These are phyloP conservation scores for Byssothecium circinans DNA, from an alignment of 2,329 filamentous ascomycete genomes.

Conservation along the genomic window DNA sequence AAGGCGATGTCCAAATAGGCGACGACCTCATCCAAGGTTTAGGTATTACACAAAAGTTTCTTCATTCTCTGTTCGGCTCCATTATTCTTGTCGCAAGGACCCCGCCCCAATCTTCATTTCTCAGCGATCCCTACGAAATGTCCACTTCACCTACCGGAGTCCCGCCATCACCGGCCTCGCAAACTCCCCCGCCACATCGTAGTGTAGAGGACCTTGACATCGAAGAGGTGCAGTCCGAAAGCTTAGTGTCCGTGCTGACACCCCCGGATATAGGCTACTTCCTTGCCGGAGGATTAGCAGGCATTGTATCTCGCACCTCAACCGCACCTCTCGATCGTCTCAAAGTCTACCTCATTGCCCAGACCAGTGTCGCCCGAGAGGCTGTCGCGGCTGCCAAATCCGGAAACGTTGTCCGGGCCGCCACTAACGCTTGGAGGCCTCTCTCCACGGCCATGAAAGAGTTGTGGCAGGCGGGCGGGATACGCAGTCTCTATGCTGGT, in stretches of 20 bases:
- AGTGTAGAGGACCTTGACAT: slow-evolving; percentile 28
- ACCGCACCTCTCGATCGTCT: slow-evolving; percentile 95
- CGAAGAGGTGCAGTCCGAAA: slow-evolving; percentile 29
- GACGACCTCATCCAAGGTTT: slow-evolving; percentile 89
- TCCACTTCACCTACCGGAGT: slow-evolving; percentile 23
- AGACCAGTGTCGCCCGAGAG: slow-evolving; percentile 66
- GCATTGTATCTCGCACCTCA: slow-evolving; percentile 90
- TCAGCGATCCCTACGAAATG: slow-evolving; percentile 25
- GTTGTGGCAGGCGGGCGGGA: slow-evolving; percentile 81
- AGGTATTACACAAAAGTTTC: slow-evolving; percentile 76
- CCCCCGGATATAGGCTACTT: slow-evolving; percentile 98
- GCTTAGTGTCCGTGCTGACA: slow-evolving; percentile 54
- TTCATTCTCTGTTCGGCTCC: slow-evolving; percentile 76
- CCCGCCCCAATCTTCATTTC: slow-evolving; percentile 43
- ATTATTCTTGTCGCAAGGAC: slow-evolving; percentile 66
- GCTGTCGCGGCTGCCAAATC: slow-evolving; percentile 68
- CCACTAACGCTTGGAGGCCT: slow-evolving; percentile 68
- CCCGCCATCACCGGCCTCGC: slow-evolving; percentile 26
- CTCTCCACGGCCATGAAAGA: slow-evolving; percentile 73
- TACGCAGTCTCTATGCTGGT: slow-evolving; percentile 93
- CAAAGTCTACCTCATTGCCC: slow-evolving; percentile 96
- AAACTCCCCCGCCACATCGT: slow-evolving; percentile 42
- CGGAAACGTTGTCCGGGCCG: slow-evolving; percentile 66
- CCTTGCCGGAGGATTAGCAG: slow-evolving; percentile 89
- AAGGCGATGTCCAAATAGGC: slow-evolving; percentile 90